These are phyloP conservation scores for Leptographium procerum DNA, from an alignment of 2,329 filamentous ascomycete genomes.

Conservation along the genomic window DNA sequence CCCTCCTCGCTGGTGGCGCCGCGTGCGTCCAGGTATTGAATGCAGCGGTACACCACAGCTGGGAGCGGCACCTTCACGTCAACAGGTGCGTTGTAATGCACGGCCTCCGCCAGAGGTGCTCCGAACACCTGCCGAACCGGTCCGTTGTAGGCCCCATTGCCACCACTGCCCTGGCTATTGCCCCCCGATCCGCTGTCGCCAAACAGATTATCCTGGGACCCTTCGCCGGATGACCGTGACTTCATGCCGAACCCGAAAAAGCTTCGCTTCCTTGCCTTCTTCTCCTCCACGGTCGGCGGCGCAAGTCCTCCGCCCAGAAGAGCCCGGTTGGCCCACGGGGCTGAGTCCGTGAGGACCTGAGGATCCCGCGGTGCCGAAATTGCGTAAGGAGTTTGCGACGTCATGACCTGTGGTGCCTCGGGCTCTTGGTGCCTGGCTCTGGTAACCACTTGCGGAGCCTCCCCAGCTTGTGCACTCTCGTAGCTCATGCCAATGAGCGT, in stretches of 20 bases:
- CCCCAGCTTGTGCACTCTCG: constrained; percentile 41
- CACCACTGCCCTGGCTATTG: constrained; percentile 32
- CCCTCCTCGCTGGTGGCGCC: constrained; percentile 79
- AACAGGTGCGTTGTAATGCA: constrained; percentile 63
- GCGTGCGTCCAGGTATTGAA: constrained; percentile 81
- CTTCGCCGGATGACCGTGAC: constrained; percentile 45
- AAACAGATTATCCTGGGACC: constrained; percentile 40
- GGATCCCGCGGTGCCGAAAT: constrained; percentile 84
- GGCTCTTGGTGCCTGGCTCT: constrained; percentile 14
- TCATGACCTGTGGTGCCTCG: constrained; percentile 23
- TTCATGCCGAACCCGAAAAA: constrained; percentile 60
- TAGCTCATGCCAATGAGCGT: constrained; percentile 47
- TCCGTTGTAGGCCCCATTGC: constrained; percentile 23
- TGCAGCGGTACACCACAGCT: constrained; percentile 87
- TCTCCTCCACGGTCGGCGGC: constrained; percentile 52
- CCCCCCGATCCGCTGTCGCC: constrained; percentile 28
- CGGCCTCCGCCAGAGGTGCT: constrained; percentile 72
- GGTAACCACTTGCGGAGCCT: constrained; percentile 21
- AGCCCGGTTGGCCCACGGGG: constrained; percentile 55
- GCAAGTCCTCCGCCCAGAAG: constrained; percentile 29
- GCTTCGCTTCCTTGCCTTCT: constrained; percentile 69
- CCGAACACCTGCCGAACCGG: constrained; percentile 69
- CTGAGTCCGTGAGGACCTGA: constrained; percentile 68
- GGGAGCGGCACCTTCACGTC: constrained; percentile 69
- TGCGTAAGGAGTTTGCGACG: constrained; percentile 30